Base-by-base conservation (phyloP, 345 rosid species). In the Populus tremula region DNA sequence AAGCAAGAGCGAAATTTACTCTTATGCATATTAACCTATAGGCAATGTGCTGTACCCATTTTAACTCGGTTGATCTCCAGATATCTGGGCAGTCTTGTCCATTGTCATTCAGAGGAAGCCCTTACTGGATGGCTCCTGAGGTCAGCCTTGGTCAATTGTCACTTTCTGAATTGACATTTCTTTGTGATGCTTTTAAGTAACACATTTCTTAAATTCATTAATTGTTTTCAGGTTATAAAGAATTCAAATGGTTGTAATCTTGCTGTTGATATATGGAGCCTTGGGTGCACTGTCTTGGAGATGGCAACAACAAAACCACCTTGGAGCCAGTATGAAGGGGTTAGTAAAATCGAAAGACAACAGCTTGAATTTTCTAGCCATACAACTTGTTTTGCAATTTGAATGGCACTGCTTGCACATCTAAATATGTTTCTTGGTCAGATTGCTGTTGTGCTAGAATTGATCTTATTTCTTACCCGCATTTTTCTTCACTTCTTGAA, bases 61-160 rank as follows among this genome's bases (percentile, higher is more conserved):
- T 74, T 64, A 45, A 14, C 23, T 68, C 18, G 23, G 29, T 29
- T 64, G 14, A 59, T 69, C 78, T 87, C 77, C 86, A 91, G 96
- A 91, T 91, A 77, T 83, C 91, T 13, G 96, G 96, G 72, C 96
- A 91, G 77, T 89, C 96, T 17, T 90, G 92, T 77, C 91, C 92
- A 10, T 82, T 91, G 56, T 91, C 96, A 38, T 88, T 91, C 83
- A 91, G 86, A 81, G 96, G 96, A 74, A 91, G 96, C 83, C 96
- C 96, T 29, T 89, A 89, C 80, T 91, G 96, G 96, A 86, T 91
- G 93, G 96, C 96, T 69, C 96, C 96, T 29, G 96, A 91, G 92
- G 96, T 91, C 23, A 29, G 82, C 21, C 31, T 33, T 53, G 35
- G 25, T 29, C n/a, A 29, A 23, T 21, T 64, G 66, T 27, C 65